Percentiles rank a stretch among this genome's conserved stretches.
Evolutionary conservation across 2,329 filamentous ascomycete species (phyloP).

Genomic region (Dothiorella sarmentorum): DNA sequence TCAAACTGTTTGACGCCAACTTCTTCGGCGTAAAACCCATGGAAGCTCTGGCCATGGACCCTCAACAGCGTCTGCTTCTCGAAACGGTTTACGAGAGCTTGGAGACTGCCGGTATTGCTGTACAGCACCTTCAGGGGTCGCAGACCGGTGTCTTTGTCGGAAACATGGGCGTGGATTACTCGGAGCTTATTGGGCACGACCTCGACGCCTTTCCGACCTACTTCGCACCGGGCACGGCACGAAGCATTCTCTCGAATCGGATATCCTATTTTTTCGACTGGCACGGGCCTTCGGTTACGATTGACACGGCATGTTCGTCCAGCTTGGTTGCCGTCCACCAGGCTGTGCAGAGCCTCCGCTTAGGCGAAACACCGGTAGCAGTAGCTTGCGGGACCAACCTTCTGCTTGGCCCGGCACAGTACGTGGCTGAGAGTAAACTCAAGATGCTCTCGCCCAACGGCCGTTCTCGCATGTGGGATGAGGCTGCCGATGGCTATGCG

Average conservation of each 20-base stretch:
- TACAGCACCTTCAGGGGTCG: constrained; percentile 14
- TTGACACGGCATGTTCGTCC: constrained; percentile 40
- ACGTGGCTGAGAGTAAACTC: constrained; percentile 28
- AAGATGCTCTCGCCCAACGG: constrained; percentile 32
- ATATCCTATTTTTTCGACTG: constrained; percentile 38
- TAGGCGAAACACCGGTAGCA: constrained; percentile 20
- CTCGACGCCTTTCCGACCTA: constrained; percentile 23
- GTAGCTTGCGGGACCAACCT: constrained; percentile 25
- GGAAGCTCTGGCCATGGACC: constrained; percentile 21
- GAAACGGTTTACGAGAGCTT: constrained; percentile 21
- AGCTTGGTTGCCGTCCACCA: constrained; percentile 30
- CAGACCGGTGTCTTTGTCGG: constrained; percentile 28
- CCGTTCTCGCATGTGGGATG: constrained; percentile 31
- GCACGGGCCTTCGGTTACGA: constrained; percentile 34
- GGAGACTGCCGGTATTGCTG: constrained; percentile 22
- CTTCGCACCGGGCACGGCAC: constrained; percentile 26
- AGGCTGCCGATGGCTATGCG: constrained; percentile 48
- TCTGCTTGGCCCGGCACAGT: constrained; percentile 24
- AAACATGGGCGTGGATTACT: not conserved
- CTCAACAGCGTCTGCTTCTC: constrained; percentile 22
- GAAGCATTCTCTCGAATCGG: constrained; percentile 36
- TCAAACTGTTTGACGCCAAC: constrained; percentile 20
- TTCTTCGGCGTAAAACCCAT: constrained; percentile 22
- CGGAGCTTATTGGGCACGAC: not conserved
- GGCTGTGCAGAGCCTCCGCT: constrained; percentile 19